Base-by-base conservation (phyloP, 2,329 filamentous ascomycete genomes). In the Stylonectria norvegica region DNA sequence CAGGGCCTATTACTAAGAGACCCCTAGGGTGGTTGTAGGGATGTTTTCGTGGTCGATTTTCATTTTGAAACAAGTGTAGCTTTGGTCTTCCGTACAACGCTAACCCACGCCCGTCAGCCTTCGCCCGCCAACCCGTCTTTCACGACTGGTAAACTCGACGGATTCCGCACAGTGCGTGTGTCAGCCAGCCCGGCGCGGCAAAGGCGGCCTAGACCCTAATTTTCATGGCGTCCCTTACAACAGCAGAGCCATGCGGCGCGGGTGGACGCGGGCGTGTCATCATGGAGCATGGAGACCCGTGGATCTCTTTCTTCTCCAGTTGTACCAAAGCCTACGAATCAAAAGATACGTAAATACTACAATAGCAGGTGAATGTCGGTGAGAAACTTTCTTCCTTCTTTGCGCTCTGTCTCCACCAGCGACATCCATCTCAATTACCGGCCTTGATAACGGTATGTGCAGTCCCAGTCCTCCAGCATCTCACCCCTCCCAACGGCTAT, bases 361-460 rank as follows among this genome's bases (percentile, higher is more conserved):
- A 12, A 25, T 20, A 8, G 16, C 19, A 20, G 36, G 36, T 43
- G 40, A 46, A 46, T 43, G 40, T 46, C 43, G 43, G 43, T 46
- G 43, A 40, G 28, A 37, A 19, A 18, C 29, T 34, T 36, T 20
- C n/a, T 30, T 25, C 33, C 31, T 32, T 36, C 9, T 20, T 3
- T 20, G 8, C 18, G 12, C 17, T 9, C 32, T 14, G 4, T 20
- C n/a, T 20, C 8, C 12, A 34, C n/a, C n/a, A n/a, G n/a, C n/a
- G n/a, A n/a, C n/a, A n/a, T n/a, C n/a, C n/a, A n/a, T n/a, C n/a
- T n/a, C n/a, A n/a, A n/a, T n/a, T n/a, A n/a, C n/a, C n/a, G n/a
- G n/a, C n/a, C n/a, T n/a, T n/a, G n/a, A n/a, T n/a, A n/a, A n/a
- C n/a, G n/a, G n/a, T n/a, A n/a, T n/a, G n/a, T n/a, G n/a, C n/a